Percentiles rank a stretch among this genome's conserved stretches.
These are phyloP conservation scores for Colletotrichum sp. DNA, from an alignment of 2,329 filamentous ascomycete genomes.

Conservation along the genomic window DNA sequence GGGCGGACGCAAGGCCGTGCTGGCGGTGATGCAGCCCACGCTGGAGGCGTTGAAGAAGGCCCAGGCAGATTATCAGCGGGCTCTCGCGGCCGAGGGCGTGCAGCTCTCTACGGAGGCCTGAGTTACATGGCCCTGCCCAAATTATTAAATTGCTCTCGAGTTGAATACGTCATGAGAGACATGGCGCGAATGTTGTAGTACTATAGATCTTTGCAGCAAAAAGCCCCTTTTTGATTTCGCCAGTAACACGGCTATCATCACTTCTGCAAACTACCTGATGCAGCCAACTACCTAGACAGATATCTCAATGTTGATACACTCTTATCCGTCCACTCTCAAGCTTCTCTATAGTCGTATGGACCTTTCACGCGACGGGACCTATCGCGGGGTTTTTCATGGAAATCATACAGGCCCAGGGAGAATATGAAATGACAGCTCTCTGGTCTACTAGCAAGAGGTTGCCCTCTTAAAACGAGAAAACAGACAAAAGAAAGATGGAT, in stretches of 20 bases:
- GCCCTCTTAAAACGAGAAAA: not conserved
- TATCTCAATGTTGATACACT: not conserved
- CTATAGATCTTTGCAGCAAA: not conserved
- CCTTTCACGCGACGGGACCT: not conserved
- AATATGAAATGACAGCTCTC: not conserved
- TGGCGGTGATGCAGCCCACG: conserved; percentile 77
- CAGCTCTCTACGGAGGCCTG: conserved; percentile 50
- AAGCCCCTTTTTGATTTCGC: not conserved
- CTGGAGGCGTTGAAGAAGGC: conserved; percentile 74
- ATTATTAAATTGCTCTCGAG: not conserved
- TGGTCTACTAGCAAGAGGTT: not conserved
- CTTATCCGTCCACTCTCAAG: not conserved
- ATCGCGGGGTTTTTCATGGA: not conserved
- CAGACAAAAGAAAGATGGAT: not conserved
- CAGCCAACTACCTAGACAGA: not conserved
- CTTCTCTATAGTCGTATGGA: not conserved
- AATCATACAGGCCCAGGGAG: not conserved
- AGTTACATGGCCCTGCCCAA: not conserved
- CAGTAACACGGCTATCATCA: not conserved
- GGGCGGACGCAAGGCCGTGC: conserved; percentile 78
- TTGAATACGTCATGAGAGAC: not conserved
- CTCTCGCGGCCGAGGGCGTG: conserved; percentile 68
- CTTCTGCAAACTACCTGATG: not conserved
- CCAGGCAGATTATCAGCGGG: conserved; percentile 72
- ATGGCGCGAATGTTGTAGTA: not conserved